phyloP scores from a whole-genome alignment of 164 flowering plant genomes.

The Vitis cinerea region DNA sequence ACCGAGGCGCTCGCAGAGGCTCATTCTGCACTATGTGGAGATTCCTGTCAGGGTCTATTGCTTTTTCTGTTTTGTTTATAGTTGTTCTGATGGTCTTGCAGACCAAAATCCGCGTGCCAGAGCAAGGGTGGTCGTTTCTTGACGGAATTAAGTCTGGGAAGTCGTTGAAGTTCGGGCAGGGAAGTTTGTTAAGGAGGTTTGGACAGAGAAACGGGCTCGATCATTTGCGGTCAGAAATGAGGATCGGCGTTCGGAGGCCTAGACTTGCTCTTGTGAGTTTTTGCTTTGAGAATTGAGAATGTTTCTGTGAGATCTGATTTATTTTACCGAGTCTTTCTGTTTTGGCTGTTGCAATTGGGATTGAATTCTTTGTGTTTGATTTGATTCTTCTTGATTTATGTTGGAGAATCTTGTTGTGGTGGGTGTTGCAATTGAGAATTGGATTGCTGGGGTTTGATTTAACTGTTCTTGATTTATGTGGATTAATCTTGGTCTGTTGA shows the following conservation, averaged over 20 bases:
- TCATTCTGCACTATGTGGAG: too few species aligned
- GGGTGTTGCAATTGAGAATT: neutral
- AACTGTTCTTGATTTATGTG: neutral
- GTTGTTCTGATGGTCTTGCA: constrained; percentile 48
- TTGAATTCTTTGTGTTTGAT: too few species aligned
- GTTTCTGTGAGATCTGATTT: neutral
- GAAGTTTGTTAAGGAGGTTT: constrained; percentile 22
- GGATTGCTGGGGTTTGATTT: neutral
- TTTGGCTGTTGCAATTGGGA: too few species aligned
- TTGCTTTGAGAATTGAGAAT: neutral
- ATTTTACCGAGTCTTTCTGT: neutral
- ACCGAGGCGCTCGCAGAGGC: constrained; percentile 9
- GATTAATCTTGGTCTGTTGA: neutral
- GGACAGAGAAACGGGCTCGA: constrained; percentile 37
- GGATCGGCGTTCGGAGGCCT: constrained; percentile 62
- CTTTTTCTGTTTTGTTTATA: too few species aligned
- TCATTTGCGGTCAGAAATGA: constrained; percentile 31
- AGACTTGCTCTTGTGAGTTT: constrained; percentile 72
- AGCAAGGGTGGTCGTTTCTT: constrained; percentile 24
- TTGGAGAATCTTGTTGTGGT: too few species aligned
- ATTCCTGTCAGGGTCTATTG: too few species aligned
- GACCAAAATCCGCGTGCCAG: constrained; percentile 52
- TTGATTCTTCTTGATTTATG: too few species aligned
- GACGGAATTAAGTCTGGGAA: constrained; percentile 49
- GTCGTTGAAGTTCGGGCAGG: constrained; percentile 50